Conservation (phyloP, 257 asterid species). For the Solanum phureja region DNA sequence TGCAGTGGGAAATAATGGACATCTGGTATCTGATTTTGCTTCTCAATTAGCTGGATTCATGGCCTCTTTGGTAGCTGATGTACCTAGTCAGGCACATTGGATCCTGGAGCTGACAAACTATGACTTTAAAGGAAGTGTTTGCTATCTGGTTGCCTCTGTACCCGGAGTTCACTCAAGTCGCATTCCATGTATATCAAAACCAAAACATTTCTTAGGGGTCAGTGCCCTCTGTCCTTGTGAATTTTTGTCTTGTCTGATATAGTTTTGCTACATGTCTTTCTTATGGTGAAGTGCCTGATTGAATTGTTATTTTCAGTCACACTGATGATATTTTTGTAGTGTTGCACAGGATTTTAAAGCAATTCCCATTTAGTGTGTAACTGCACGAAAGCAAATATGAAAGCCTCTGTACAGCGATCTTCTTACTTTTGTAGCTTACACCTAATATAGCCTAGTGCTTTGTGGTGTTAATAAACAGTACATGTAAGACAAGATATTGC, state of each 20-base stretch:
- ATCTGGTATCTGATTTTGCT: slow-evolving; percentile 57
- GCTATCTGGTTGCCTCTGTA: slow-evolving; percentile 70
- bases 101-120: slow-evolving; percentile 60
- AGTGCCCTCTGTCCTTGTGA: slow-evolving; percentile 16
- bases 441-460: neutral
- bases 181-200: slow-evolving; percentile 34
- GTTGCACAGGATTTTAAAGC: neutral
- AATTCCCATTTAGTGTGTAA: neutral
- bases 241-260: neutral
- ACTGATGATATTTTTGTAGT: neutral
- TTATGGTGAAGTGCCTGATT: neutral
- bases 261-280: neutral
- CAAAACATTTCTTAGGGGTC: slow-evolving; percentile 40
- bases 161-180: slow-evolving; percentile 65
- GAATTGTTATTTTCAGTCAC: neutral
- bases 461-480: neutral
- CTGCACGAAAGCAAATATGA: neutral
- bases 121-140: slow-evolving; percentile 52
- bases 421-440: neutral
- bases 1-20: slow-evolving; percentile 19
- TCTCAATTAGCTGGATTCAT: slow-evolving; percentile 81
- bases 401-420: neutral
- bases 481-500: neutral
- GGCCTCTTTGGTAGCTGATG: slow-evolving; percentile 62
- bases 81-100: slow-evolving; percentile 82